These are phyloP conservation scores for Clitoria ternatea DNA, from an alignment of 306 rosid genomes.

Conservation along the genomic window DNA sequence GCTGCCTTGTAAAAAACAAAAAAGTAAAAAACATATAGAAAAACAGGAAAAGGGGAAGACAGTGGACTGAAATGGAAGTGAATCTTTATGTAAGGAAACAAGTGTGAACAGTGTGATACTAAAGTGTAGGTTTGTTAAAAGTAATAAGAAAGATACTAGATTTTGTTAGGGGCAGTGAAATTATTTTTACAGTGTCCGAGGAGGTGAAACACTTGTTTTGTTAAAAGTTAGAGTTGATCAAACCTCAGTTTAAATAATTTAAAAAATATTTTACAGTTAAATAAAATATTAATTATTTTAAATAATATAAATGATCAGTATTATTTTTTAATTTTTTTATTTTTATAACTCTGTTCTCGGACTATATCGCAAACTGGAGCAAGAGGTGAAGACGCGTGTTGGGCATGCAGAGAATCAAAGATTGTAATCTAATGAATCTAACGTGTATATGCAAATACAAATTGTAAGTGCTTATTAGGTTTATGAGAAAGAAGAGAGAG, in stretches of 20 bases:
- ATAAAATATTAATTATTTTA: too few species aligned
- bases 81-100: conserved; percentile 37
- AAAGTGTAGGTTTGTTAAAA: conserved; percentile 37
- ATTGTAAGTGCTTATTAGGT: background rate
- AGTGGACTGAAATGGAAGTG: conserved; percentile 13
- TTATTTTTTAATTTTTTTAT: too few species aligned
- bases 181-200: conserved; percentile 14
- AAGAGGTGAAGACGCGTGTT: conserved; percentile 37
- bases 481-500: background rate
- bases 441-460: background rate
- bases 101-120: conserved; percentile 18
- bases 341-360: too few species aligned
- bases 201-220: background rate
- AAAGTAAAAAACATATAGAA: background rate
- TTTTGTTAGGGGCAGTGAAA: conserved; percentile 31
- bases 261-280: too few species aligned
- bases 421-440: conserved; percentile 3
- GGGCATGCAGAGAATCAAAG: conserved; percentile 45
- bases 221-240: too few species aligned
- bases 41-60: conserved; percentile 18
- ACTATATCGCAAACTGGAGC: too few species aligned
- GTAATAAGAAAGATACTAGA: conserved; percentile 23
- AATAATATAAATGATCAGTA: too few species aligned
- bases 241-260: too few species aligned
- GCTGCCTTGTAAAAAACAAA: background rate